Evolutionary conservation across 2,329 filamentous ascomycete genomes (phyloP).

Genomic region (Chaetomiaceae sp.): DNA sequence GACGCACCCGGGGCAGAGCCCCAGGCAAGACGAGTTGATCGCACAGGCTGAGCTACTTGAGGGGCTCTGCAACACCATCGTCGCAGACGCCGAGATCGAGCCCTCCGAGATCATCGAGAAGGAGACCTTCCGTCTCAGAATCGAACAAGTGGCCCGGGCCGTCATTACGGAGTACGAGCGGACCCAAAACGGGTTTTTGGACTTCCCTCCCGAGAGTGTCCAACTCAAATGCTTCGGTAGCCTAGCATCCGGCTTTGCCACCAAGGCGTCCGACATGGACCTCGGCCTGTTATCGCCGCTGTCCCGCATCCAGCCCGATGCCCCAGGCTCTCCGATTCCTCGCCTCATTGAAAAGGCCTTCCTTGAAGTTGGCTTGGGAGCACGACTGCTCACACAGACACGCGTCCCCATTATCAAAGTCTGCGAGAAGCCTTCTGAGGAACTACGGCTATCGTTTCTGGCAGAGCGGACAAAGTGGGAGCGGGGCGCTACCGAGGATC

Average conservation of each 20-base stretch:
- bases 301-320: constrained; percentile 51
- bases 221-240: constrained; percentile 76
- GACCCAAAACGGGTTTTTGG: constrained; percentile 33
- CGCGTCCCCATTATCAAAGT: constrained; percentile 85
- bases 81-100: constrained; percentile 60
- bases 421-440: constrained; percentile 63
- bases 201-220: constrained; percentile 55
- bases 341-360: constrained; percentile 71
- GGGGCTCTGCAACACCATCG: constrained; percentile 42
- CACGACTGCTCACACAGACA: constrained; percentile 71
- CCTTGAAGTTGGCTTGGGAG: constrained; percentile 67
- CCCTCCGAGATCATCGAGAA: constrained; percentile 62
- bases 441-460: constrained; percentile 56
- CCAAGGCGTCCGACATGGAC: constrained; percentile 87
- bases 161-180: constrained; percentile 52
- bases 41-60: constrained; percentile 48
- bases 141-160: constrained; percentile 62
- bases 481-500: constrained; percentile 42
- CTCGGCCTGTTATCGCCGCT: constrained; percentile 68
- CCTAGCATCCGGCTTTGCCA: constrained; percentile 78
- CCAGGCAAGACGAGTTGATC: constrained; percentile 43
- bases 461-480: constrained; percentile 71
- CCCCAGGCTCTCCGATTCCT: constrained; percentile 59
- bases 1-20: constrained; percentile 13
- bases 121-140: constrained; percentile 60